phyloP scores from a whole-genome alignment of 2,329 filamentous ascomycete species.

The Aspergillus intermedius region DNA sequence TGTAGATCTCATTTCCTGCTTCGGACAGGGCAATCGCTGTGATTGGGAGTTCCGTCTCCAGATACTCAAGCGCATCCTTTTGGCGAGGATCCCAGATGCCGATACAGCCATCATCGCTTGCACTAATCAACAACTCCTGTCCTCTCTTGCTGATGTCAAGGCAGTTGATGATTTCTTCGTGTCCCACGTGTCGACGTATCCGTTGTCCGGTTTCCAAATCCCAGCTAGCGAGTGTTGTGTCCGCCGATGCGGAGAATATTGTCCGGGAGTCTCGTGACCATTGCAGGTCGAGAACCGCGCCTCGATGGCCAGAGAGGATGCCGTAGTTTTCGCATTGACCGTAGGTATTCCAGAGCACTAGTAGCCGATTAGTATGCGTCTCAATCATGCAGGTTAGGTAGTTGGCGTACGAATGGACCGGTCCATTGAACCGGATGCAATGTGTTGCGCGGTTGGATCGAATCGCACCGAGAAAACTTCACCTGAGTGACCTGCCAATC shows the following conservation, averaged over 20 bases:
- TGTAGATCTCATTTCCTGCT: slow-evolving; percentile 91
- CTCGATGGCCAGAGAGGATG: slow-evolving; percentile 78
- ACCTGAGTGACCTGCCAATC: slow-evolving; percentile 54
- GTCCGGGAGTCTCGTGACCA: slow-evolving; percentile 94
- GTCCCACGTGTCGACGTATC: slow-evolving; percentile 85
- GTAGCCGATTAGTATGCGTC: background rate
- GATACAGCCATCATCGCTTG: slow-evolving; percentile 87
- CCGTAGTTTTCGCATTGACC: slow-evolving; percentile 95
- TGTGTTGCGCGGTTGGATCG: slow-evolving; percentile 77
- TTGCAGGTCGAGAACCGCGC: slow-evolving; percentile 83
- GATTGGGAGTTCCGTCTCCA: slow-evolving; percentile 86
- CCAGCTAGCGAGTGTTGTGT: slow-evolving; percentile 91
- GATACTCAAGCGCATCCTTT: slow-evolving; percentile 79
- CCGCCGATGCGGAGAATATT: slow-evolving; percentile 86
- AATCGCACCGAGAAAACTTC: slow-evolving; percentile 91
- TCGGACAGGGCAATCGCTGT: slow-evolving; percentile 88
- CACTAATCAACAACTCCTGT: slow-evolving; percentile 83
- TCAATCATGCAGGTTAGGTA: background rate
- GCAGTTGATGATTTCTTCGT: slow-evolving; percentile 92
- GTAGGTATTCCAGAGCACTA: slow-evolving; percentile 89
- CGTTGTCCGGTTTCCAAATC: slow-evolving; percentile 85
- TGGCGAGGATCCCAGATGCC: slow-evolving; percentile 93
- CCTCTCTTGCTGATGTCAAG: slow-evolving; percentile 84
- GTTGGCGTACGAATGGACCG: slow-evolving; percentile 67
- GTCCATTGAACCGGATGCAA: slow-evolving; percentile 95